These are phyloP conservation scores for Mycena leptocephala DNA, from an alignment of 768 basidiomycete genomes.

Conservation along the genomic window DNA sequence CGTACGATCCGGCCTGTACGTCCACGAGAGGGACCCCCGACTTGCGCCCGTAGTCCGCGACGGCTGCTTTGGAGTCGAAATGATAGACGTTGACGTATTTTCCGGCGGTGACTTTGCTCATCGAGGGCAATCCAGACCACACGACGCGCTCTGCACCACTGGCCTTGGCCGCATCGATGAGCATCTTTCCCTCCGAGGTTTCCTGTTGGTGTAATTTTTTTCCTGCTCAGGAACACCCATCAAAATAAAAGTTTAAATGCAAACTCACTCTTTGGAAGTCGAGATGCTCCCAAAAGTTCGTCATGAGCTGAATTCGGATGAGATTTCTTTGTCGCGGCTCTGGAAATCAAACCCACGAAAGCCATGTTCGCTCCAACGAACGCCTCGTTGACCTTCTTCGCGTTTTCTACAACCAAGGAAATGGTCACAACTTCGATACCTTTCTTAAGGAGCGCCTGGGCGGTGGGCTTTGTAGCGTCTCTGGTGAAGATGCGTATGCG, in stretches of 20 bases:
- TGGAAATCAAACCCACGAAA: neutral
- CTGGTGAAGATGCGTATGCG: conserved; percentile 24
- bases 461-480: conserved; percentile 17
- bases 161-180: conserved; percentile 8
- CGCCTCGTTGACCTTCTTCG: neutral
- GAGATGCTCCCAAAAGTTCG: conserved; percentile 24
- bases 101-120: neutral
- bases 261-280: no score
- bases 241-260: no score
- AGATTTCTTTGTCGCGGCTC: no score
- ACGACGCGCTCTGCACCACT: neutral
- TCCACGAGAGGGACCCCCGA: conserved; percentile 17
- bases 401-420: neutral
- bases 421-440: conserved; percentile 13
- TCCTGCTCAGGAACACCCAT: no score
- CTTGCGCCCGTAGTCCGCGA: conserved; percentile 1
- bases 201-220: neutral
- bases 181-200: conserved; percentile 3
- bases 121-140: conserved; percentile 1
- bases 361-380: conserved; percentile 8
- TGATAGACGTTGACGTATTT: neutral
- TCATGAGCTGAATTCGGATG: neutral
- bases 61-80: neutral
- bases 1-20: conserved; percentile 8
- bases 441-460: neutral